Conservation (phyloP, 225 moss, liverwort and hornwort genomes). For the Asterella californica region DNA sequence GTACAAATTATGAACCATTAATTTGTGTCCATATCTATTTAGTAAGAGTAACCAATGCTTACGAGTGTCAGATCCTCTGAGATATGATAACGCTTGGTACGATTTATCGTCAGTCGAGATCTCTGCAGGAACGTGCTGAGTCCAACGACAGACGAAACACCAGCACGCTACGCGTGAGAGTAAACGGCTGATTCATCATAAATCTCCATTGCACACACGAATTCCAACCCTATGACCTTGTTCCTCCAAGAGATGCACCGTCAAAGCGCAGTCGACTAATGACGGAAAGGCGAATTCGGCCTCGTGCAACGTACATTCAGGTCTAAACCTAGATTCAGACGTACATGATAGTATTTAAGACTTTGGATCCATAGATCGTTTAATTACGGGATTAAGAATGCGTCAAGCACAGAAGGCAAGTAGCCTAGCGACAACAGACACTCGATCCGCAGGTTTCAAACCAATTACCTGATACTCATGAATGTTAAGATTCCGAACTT, state of each 20-base stretch:
- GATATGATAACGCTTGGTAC: neutral
- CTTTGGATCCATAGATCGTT: neutral
- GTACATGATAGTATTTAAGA: neutral
- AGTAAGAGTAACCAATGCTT: neutral
- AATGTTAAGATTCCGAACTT: slow-evolving; percentile 71
- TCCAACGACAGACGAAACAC: neutral
- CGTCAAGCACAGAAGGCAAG: neutral
- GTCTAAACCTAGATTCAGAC: slow-evolving; percentile 12
- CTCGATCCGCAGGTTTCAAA: neutral
- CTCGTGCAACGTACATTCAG: neutral
- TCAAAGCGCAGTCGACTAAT: neutral
- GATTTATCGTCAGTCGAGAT: neutral
- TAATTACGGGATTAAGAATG: neutral
- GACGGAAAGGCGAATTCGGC: neutral
- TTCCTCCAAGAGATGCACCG: neutral
- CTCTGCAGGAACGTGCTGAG: neutral
- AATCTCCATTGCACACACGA: neutral
- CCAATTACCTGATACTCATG: slow-evolving; percentile 76
- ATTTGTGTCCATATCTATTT: neutral
- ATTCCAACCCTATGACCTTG: neutral
- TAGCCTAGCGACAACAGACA: neutral
- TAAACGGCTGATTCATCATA: neutral
- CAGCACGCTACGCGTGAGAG: too few species aligned
- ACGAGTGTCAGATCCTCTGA: neutral
- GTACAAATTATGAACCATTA: too few species aligned